Evolutionary conservation across 805 yeast species (phyloP), one percentile per base, ranked within the genome.

Genomic region (Yarrowia sp.): DNA sequence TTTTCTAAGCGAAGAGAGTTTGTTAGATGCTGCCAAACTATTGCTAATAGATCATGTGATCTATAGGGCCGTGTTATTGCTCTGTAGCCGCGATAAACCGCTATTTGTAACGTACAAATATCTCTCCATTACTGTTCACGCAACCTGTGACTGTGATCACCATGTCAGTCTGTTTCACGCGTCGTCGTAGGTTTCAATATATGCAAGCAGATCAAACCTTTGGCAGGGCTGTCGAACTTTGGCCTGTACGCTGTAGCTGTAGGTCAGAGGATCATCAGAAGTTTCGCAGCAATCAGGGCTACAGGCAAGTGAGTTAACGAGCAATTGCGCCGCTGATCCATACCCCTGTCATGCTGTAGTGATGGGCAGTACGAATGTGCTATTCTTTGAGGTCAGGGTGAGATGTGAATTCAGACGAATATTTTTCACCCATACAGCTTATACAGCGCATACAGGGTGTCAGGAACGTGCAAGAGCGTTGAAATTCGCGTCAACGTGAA

Each of bases 151-250:
- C 32, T 26, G 32, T 11, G 41, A n/a, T 35, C 19, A n/a, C 5
- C 56, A 50, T 32, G 41, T n/a, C 36, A 15, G 8, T 11, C 41
- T 48, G 35, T 26, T 48, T 48, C 56, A 50, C 56, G 56, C 56
- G 41, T 35, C 32, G 16, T 48, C 11, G 40, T 15, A 52, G 43
- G 58, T 52, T 52, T 36, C 58, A 52, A 52, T 52, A 36, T 52
- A 52, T 52, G 58, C 58, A 52, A 52, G 58, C 58, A 16, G 42
- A 52, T 52, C 58, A 35, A 50, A 50, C 56, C 56, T 36, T 14
- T 36, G n/a, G 52, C 36, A 48, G 36, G 36, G 52, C 36, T 48
- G 50, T 46, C 50, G 19, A 46, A 46, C 50, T 46, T 46, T 46
- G 8, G 32, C 3, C 32, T 11, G 35, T 14, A 46, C 35, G 32